Evolutionary conservation across 148 eudicot genomes (phyloP).

Genomic region (Oxyria digyna): DNA sequence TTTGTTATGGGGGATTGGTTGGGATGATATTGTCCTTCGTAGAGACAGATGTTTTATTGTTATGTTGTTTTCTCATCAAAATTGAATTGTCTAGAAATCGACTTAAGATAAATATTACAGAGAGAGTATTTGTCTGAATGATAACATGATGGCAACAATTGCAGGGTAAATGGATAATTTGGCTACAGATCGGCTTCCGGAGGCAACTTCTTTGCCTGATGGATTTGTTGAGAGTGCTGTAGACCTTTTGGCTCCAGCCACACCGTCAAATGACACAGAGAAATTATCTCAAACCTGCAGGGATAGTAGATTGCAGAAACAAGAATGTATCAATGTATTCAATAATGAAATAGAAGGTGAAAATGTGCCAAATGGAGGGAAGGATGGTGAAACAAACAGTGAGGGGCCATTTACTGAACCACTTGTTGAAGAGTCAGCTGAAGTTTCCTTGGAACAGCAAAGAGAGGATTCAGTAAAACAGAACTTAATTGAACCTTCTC

Average conservation of each 20-base stretch:
- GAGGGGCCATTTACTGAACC: slow-evolving; percentile 28
- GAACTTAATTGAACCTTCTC: slow-evolving; percentile 13
- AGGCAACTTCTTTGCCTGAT: slow-evolving; percentile 77
- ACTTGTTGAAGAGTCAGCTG: slow-evolving; percentile 24
- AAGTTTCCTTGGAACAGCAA: slow-evolving; percentile 23
- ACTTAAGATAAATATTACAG: no score
- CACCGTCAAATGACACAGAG: slow-evolving; percentile 27
- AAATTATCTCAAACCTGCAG: slow-evolving; percentile 19
- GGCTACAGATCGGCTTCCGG: slow-evolving; percentile 56
- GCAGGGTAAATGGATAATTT: slow-evolving; percentile 35
- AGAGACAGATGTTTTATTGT: not conserved
- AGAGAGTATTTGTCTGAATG: not conserved
- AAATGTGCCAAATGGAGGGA: slow-evolving; percentile 18
- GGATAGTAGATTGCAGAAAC: slow-evolving; percentile 24
- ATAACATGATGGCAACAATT: not conserved
- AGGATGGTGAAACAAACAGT: slow-evolving; percentile 21
- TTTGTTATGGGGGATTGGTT: not conserved
- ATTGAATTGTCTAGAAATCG: no score
- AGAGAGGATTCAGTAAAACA: slow-evolving; percentile 11
- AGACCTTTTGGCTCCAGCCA: slow-evolving; percentile 30
- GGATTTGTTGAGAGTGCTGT: slow-evolving; percentile 64
- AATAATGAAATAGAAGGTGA: slow-evolving; percentile 18
- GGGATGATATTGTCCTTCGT: not conserved
- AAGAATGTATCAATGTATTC: slow-evolving; percentile 14
- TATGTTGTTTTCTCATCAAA: not conserved